These are phyloP conservation scores for Linnemannia elongata DNA, from an alignment of 192 early-diverging fungal species.

Conservation along the genomic window DNA sequence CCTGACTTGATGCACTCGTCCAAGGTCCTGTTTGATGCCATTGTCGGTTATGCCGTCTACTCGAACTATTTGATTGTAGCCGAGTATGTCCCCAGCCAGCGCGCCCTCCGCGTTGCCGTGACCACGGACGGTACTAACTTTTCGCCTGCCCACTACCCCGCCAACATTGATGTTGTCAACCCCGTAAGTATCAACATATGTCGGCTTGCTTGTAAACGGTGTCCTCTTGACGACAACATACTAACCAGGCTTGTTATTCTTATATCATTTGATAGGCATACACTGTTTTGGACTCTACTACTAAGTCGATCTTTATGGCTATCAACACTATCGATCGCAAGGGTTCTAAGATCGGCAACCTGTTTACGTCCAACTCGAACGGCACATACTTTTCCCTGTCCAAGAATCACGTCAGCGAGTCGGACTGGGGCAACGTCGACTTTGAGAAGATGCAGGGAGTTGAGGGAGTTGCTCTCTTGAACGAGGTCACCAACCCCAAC, in stretches of 20 bases:
- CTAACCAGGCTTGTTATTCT: not conserved
- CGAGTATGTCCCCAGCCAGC: conserved; percentile 56
- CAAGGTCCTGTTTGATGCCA: conserved; percentile 72
- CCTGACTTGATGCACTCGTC: conserved; percentile 66
- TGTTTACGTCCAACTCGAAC: conserved; percentile 94
- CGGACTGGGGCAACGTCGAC: conserved; percentile 84
- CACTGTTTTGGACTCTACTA: conserved; percentile 79
- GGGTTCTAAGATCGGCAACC: conserved; percentile 80
- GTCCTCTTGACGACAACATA: not conserved
- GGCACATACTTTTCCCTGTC: conserved; percentile 85
- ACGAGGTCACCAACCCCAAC: conserved; percentile 78
- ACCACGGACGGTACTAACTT: conserved; percentile 82
- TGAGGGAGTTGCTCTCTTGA: conserved; percentile 88
- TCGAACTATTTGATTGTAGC: conserved; percentile 87
- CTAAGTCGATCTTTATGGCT: conserved; percentile 73
- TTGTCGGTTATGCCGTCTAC: conserved; percentile 85
- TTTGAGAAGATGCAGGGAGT: conserved; percentile 93
- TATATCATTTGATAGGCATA: conserved; percentile 63
- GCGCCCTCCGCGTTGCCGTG: conserved; percentile 69
- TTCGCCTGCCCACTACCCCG: conserved; percentile 83
- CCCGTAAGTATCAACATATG: conserved; percentile 32
- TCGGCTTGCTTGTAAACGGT: not conserved
- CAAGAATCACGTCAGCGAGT: conserved; percentile 82
- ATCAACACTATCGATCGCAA: conserved; percentile 69
- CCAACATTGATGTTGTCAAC: conserved; percentile 68